phyloP scores from a whole-genome alignment of 108 stramenopile species.

The Poteriospumella lacustris region DNA sequence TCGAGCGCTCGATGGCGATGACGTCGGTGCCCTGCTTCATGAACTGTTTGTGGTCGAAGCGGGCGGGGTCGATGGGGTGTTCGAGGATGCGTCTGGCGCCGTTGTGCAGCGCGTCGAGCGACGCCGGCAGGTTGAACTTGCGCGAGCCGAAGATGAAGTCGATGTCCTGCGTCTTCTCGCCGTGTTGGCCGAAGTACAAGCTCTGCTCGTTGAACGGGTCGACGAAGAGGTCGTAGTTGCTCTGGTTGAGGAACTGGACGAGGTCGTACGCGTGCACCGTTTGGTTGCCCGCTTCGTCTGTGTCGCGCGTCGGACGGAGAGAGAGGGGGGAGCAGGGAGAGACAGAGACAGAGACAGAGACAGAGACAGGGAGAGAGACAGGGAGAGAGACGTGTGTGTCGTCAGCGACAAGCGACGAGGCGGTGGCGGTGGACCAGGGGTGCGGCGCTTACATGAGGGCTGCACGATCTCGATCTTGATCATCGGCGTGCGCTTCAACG shows the following conservation, averaged over 20 bases:
- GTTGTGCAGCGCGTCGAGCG: not conserved
- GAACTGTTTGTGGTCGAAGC: not conserved
- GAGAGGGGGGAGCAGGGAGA: too few relatives aligned
- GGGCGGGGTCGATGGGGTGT: not conserved
- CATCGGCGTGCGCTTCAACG: not conserved
- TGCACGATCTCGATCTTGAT: slow-evolving; percentile 11
- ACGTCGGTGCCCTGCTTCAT: not conserved
- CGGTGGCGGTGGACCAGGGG: too few relatives aligned
- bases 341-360: too few relatives aligned
- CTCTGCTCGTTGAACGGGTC: not conserved
- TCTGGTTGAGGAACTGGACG: not conserved
- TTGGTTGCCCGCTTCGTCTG: not conserved
- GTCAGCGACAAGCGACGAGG: too few relatives aligned
- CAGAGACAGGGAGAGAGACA: too few relatives aligned
- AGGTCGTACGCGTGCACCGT: not conserved
- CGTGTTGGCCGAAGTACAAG: not conserved
- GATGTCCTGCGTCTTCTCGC: not conserved
- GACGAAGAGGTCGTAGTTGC: not conserved
- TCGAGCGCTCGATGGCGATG: not conserved
- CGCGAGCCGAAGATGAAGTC: not conserved
- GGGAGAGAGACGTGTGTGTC: too few relatives aligned
- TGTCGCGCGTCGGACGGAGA: too few relatives aligned
- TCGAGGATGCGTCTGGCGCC: not conserved
- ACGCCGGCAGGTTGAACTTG: not conserved
- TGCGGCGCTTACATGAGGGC: not conserved